A percentile compares a stretch with the other conserved stretches of the same genome.
phyloP scores from a whole-genome alignment of 2,329 filamentous ascomycete genomes.

The Leptographium radiaticola region DNA sequence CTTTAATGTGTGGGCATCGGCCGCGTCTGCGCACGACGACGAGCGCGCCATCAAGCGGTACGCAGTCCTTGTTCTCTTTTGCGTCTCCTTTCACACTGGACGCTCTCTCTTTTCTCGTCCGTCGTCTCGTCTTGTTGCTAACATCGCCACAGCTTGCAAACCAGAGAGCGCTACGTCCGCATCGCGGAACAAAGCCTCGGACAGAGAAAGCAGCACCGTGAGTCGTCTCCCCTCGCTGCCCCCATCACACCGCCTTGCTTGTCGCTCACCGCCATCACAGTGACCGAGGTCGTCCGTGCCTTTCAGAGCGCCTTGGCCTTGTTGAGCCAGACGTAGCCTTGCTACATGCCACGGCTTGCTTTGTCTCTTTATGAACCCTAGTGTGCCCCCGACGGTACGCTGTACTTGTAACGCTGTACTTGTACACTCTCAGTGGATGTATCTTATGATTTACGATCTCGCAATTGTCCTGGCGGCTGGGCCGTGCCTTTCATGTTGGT shows the following conservation, averaged over 20 bases:
- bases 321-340: slow-evolving; percentile 22
- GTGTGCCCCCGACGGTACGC: background rate
- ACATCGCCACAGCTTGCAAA: slow-evolving; percentile 48
- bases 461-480: no score
- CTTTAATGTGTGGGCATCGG: slow-evolving; percentile 67
- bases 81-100: background rate
- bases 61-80: slow-evolving; percentile 5
- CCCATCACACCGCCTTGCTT: background rate
- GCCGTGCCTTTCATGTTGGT: no score
- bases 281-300: slow-evolving; percentile 45
- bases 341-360: background rate
- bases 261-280: slow-evolving; percentile 15
- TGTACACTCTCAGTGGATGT: no score
- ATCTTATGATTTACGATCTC: no score
- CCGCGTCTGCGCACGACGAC: slow-evolving; percentile 59
- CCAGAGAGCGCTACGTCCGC: slow-evolving; percentile 63
- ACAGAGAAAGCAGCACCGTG: slow-evolving; percentile 70
- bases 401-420: background rate
- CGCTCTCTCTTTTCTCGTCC: no score
- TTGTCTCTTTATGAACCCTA: no score
- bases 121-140: background rate
- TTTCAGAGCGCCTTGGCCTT: slow-evolving; percentile 50
- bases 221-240: slow-evolving; percentile 21
- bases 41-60: slow-evolving; percentile 67
- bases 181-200: slow-evolving; percentile 59